Conservation (phyloP, 495 filamentous ascomycete genomes). For the Penicillium waksmanii region DNA sequence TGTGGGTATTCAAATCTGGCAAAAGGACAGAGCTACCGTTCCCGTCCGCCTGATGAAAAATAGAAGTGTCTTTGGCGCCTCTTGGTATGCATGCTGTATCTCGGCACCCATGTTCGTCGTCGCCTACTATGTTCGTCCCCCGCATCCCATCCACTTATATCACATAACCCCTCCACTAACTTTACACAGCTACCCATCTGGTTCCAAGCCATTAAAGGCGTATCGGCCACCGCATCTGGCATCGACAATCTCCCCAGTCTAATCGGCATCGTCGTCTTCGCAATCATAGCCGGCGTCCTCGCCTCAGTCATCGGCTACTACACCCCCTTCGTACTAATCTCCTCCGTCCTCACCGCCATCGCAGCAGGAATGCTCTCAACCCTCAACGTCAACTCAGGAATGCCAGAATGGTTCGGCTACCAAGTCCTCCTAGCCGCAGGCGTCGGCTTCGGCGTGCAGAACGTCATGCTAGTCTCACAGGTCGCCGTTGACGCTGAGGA, state of each 20-base stretch:
- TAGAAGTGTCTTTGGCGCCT: constrained; percentile 55
- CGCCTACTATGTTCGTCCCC: constrained; percentile 25
- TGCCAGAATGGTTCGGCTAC: constrained; percentile 30
- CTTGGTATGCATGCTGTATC: constrained; percentile 51
- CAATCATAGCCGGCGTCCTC: constrained; percentile 22
- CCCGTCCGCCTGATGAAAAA: constrained; percentile 51
- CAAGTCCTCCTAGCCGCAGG: constrained; percentile 31
- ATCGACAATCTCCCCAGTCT: constrained; percentile 34
- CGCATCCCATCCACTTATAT: neutral
- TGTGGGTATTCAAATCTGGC: constrained; percentile 21
- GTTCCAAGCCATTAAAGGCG: constrained; percentile 41
- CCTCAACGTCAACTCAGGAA: constrained; percentile 18
- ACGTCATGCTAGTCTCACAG: constrained; percentile 62
- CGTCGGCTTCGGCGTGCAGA: constrained; percentile 29
- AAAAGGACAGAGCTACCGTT: constrained; percentile 29
- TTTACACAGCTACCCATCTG: constrained; percentile 37
- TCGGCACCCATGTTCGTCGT: constrained; percentile 48
- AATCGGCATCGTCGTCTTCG: constrained; percentile 22
- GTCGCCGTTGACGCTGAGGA: constrained; percentile 61
- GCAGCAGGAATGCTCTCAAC: constrained; percentile 56
- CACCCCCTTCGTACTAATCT: constrained; percentile 60
- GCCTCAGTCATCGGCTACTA: constrained; percentile 34
- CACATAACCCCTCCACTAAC: neutral
- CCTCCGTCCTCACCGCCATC: constrained; percentile 57
- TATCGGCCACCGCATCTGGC: constrained; percentile 33